Percentiles rank a stretch among this genome's conserved stretches.
Evolutionary conservation across 148 eudicot genomes (phyloP).

Genomic region (Pharnaceum exiguum): DNA sequence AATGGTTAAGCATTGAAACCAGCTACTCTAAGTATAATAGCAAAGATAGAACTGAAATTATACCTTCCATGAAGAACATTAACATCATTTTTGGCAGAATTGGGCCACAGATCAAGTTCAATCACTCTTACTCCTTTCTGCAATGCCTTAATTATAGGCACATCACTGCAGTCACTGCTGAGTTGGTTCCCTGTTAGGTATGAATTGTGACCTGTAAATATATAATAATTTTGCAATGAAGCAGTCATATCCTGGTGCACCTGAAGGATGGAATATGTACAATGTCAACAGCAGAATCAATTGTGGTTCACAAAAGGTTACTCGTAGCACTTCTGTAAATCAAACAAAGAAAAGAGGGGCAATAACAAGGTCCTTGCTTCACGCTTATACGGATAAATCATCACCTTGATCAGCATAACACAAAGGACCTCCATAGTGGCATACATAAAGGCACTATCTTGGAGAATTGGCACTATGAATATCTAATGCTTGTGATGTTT

Average conservation of each 20-base stretch:
- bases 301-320: background rate
- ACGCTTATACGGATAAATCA: too few relatives aligned
- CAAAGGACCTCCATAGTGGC: too few relatives aligned
- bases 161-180: conserved; percentile 85
- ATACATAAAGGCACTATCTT: too few relatives aligned
- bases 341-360: background rate
- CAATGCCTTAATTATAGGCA: conserved; percentile 85
- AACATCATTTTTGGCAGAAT: conserved; percentile 70
- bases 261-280: conserved; percentile 38
- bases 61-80: conserved; percentile 97
- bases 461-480: too few relatives aligned
- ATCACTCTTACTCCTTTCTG: conserved; percentile 85
- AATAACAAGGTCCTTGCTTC: too few relatives aligned
- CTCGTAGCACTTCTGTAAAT: background rate
- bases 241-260: conserved; percentile 98
- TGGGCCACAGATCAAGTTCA: conserved; percentile 97
- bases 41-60: conserved; percentile 4
- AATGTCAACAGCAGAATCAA: conserved; percentile 18
- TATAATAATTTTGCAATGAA: conserved; percentile 90
- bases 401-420: too few relatives aligned
- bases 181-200: conserved; percentile 89
- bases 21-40: too few relatives aligned
- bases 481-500: too few relatives aligned
- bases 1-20: too few relatives aligned
- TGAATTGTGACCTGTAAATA: conserved; percentile 95